These are phyloP conservation scores for Mycena metata DNA, from an alignment of 768 basidiomycete genomes.

Conservation along the genomic window DNA sequence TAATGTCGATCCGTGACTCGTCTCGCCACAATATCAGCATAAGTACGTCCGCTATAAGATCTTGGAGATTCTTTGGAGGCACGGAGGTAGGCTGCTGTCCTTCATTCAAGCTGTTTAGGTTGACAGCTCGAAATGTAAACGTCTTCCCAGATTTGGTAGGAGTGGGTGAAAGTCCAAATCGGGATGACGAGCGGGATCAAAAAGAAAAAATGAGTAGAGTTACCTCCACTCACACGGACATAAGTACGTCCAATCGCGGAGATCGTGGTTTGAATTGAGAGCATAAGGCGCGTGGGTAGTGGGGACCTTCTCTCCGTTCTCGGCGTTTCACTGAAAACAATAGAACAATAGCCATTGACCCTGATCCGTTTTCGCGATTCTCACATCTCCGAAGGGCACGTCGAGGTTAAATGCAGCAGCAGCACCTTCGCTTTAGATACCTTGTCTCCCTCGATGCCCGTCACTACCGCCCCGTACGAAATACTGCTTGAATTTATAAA, in stretches of 20 bases:
- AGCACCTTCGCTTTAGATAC: conserved; percentile 1
- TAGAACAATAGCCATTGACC: conserved; percentile 41
- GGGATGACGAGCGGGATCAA: background rate
- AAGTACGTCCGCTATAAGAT: no score
- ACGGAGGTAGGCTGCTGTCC: no score
- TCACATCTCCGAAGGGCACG: conserved; percentile 31
- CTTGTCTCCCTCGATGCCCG: conserved; percentile 52
- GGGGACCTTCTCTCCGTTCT: conserved; percentile 24
- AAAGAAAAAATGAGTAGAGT: background rate
- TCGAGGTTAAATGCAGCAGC: conserved; percentile 33
- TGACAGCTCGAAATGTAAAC: no score
- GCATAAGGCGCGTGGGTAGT: conserved; percentile 28
- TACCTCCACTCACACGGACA: conserved; percentile 25
- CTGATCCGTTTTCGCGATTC: conserved; percentile 34
- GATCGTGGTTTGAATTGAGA: conserved; percentile 28
- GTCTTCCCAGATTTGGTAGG: no score
- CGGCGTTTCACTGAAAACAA: conserved; percentile 37
- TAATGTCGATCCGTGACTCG: background rate
- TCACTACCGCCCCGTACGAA: conserved; percentile 66
- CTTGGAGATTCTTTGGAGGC: no score
- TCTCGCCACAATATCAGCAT: background rate
- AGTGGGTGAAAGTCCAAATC: background rate
- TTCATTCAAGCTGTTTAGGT: no score
- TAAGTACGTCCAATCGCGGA: conserved; percentile 2
- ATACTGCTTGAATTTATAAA: conserved; percentile 66